Percentiles rank a stretch among this genome's conserved stretches.
phyloP scores from a whole-genome alignment of 192 early-diverging fungal genomes.

The Funneliformis mosseae region DNA sequence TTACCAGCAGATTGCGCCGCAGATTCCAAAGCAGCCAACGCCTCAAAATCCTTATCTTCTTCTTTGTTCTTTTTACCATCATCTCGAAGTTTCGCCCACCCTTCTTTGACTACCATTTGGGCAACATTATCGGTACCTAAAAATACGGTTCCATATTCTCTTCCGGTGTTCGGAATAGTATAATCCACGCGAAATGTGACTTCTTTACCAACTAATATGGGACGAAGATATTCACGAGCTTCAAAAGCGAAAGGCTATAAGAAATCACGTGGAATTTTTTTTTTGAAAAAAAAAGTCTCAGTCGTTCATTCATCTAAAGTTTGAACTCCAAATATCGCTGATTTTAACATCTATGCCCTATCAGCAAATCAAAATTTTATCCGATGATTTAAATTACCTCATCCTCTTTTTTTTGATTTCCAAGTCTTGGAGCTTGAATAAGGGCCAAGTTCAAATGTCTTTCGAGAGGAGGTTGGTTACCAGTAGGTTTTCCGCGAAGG shows the following conservation, averaged over 20 bases:
- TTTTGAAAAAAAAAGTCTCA: background rate
- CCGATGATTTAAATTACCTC: slow-evolving; percentile 63
- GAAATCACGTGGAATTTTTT: background rate
- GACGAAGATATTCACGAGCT: slow-evolving; percentile 88
- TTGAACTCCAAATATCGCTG: background rate
- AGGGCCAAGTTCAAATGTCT: slow-evolving; percentile 79
- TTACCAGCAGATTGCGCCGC: slow-evolving; percentile 66
- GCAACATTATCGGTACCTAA: slow-evolving; percentile 67
- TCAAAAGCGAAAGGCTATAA: slow-evolving; percentile 77
- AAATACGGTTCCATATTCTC: slow-evolving; percentile 66
- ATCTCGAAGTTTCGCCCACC: slow-evolving; percentile 83
- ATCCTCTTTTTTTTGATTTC: slow-evolving; percentile 80
- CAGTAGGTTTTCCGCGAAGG: slow-evolving; percentile 76
- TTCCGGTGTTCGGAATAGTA: slow-evolving; percentile 64
- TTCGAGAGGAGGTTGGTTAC: slow-evolving; percentile 83
- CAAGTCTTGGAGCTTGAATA: slow-evolving; percentile 83
- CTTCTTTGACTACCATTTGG: slow-evolving; percentile 72
- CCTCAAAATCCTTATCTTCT: slow-evolving; percentile 47
- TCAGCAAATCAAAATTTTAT: background rate
- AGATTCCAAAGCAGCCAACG: slow-evolving; percentile 66
- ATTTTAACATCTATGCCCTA: background rate
- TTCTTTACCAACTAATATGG: slow-evolving; percentile 85
- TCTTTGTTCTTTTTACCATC: slow-evolving; percentile 50
- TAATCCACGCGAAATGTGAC: slow-evolving; percentile 82
- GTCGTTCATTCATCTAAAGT: background rate